A percentile compares a stretch with the other conserved stretches of the same genome.
Conservation (phyloP, 139 green algal species). For the Chlorella sp. region DNA sequence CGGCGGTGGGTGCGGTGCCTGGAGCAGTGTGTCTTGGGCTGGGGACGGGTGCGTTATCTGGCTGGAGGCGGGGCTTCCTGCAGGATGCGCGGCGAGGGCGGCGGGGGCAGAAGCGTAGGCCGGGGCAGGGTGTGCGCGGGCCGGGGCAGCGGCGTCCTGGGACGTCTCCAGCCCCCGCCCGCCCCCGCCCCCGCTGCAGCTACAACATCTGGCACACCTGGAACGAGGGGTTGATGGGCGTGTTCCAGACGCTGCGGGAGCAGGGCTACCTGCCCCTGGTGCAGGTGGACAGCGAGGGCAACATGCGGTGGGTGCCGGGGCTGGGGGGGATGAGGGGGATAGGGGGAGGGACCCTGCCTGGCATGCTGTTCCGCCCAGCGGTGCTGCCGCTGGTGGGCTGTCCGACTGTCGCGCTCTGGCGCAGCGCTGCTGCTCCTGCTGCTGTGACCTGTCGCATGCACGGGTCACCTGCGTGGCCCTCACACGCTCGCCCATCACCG, state of each 20-base stretch:
- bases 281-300: constrained; percentile 29
- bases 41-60: neutral
- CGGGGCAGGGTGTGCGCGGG: neutral
- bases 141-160: too few species aligned
- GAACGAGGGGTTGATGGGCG: constrained; percentile 42
- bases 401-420: too few species aligned
- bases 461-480: too few species aligned
- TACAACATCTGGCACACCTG: constrained; percentile 48
- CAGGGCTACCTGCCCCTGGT: constrained; percentile 39
- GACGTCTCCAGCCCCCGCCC: too few species aligned
- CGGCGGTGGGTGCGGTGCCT: too few species aligned
- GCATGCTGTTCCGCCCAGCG: neutral
- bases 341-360: neutral
- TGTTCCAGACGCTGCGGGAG: constrained; percentile 45
- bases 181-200: neutral
- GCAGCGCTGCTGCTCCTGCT: neutral
- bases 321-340: neutral
- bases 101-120: neutral
- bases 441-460: neutral
- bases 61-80: neutral
- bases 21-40: neutral
- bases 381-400: too few species aligned
- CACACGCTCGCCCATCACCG: too few species aligned
- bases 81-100: neutral
- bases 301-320: constrained; percentile 20